A percentile compares a stretch with the other conserved stretches of the same genome.
These are phyloP conservation scores for Metarhizium guizhouense DNA, from an alignment of 2,329 filamentous ascomycete genomes.

Conservation along the genomic window DNA sequence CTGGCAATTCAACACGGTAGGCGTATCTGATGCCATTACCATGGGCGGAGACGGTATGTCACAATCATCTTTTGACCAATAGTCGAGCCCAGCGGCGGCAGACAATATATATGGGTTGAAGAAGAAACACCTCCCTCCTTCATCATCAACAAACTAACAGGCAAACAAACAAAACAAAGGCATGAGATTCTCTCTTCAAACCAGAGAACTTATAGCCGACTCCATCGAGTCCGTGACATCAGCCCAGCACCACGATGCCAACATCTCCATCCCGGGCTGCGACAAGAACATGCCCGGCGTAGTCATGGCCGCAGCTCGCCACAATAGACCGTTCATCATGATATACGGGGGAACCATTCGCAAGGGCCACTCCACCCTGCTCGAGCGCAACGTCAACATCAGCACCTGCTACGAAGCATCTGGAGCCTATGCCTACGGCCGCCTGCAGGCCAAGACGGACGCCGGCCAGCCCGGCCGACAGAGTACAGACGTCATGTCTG, in stretches of 20 bases:
- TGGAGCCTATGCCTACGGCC: slow-evolving; percentile 73
- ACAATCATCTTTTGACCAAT: neutral
- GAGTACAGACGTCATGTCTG: slow-evolving; percentile 71
- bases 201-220: slow-evolving; percentile 86
- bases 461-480: slow-evolving; percentile 55
- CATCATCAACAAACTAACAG: neutral
- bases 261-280: slow-evolving; percentile 86
- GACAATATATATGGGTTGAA: too few species aligned
- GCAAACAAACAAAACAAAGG: slow-evolving; percentile 36
- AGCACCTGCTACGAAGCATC: slow-evolving; percentile 81
- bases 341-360: slow-evolving; percentile 89
- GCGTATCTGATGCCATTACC: slow-evolving; percentile 83
- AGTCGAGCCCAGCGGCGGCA: too few species aligned
- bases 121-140: too few species aligned
- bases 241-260: slow-evolving; percentile 87
- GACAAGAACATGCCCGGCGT: slow-evolving; percentile 98
- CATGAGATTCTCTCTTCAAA: slow-evolving; percentile 89
- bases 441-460: slow-evolving; percentile 59
- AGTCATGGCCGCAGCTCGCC: slow-evolving; percentile 80
- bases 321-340: slow-evolving; percentile 91
- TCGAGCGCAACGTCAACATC: slow-evolving; percentile 77
- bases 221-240: slow-evolving; percentile 89
- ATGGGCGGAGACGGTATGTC: slow-evolving; percentile 80
- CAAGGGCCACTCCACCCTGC: slow-evolving; percentile 70
- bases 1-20: slow-evolving; percentile 91